Base-by-base conservation (phyloP, 495 filamentous ascomycete species). In the Neurospora sp. region DNA sequence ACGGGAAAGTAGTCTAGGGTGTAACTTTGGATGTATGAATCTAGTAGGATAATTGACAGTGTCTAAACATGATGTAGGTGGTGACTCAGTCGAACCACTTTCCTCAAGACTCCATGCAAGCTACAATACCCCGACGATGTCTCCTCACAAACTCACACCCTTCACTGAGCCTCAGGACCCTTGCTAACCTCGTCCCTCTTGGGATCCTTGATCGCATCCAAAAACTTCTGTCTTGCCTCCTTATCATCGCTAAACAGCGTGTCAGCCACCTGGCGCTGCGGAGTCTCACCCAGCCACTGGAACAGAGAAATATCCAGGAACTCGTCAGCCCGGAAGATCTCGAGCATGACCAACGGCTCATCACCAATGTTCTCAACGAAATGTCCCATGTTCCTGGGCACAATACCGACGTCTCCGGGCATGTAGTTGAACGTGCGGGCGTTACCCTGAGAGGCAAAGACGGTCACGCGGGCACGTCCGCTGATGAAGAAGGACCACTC, bases 261-360 rank as follows among this genome's bases (percentile, higher is more conserved):
- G 69, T 91, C 90, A 31, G 83, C 83, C 31, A 91, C 89, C 80
- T 90, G 81, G 53, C 85, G 77, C 78, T 84, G 81, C 31, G 90
- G 90, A 16, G 89, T 90, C 82, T 90, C 87, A 5, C 89, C 90
- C 75, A 92, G 77, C 90, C 90, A 92, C 78, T 92, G 89, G 76
- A 89, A 89, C 18, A 91, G 81, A 5, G 86, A 89, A 75, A 92
- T 89, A 71, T 91, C 89, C 44, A 85, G 80, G 73, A 89, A 89
- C 73, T 85, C 80, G 70, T 89, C 87, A 0, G 87, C 83, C 10
- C 85, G 82, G 79, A 89, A 89, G 14, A 90, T 81, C 76, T 90
- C 88, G 44, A 90, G 79, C 81, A 89, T 83, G 75, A 89, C 87
- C n/a, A 90, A 71, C 48, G 87, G 86, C 71, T 89, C 86, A 46